These are phyloP conservation scores for Trichosporon inkin DNA, from an alignment of 1,284 basidiomycete species.

Conservation along the genomic window DNA sequence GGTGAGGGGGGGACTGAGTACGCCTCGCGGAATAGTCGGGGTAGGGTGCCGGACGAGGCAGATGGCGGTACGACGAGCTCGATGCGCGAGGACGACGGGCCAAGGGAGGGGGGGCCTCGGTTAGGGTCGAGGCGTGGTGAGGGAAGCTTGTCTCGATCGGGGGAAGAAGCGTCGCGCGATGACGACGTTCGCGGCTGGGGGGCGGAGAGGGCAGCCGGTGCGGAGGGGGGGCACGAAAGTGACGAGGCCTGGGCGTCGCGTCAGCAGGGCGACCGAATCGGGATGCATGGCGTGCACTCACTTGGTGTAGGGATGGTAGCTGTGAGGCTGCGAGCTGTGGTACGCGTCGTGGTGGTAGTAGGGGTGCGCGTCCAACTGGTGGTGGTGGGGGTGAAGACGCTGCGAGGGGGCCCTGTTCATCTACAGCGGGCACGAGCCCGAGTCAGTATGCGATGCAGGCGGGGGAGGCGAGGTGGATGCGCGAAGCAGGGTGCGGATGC, in stretches of 20 bases:
- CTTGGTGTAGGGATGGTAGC: slow-evolving; percentile 13
- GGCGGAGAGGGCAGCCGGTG: slow-evolving; percentile 8
- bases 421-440: slow-evolving; percentile 8
- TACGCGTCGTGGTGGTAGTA: not conserved
- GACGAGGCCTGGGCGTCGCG: not conserved
- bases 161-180: slow-evolving; percentile 1
- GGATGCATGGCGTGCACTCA: not conserved
- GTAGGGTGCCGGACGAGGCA: not conserved
- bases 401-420: slow-evolving; percentile 10
- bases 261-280: not conserved
- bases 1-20: not conserved
- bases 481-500: not conserved
- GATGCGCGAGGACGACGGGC: slow-evolving; percentile 2
- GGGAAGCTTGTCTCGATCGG: slow-evolving; percentile 4
- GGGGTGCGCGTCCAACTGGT: not conserved
- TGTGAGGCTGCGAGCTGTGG: slow-evolving; percentile 6
- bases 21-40: not conserved
- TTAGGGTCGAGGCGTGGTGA: not conserved
- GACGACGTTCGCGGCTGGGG: slow-evolving; percentile 9
- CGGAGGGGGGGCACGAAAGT: slow-evolving; percentile 7
- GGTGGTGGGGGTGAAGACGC: slow-evolving; percentile 4
- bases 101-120: slow-evolving; percentile 10
- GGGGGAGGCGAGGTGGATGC: not conserved
- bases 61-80: slow-evolving; percentile 4
- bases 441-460: not conserved